phyloP scores from a whole-genome alignment of 129 eudicot genomes.

The Kitagawia praeruptora region DNA sequence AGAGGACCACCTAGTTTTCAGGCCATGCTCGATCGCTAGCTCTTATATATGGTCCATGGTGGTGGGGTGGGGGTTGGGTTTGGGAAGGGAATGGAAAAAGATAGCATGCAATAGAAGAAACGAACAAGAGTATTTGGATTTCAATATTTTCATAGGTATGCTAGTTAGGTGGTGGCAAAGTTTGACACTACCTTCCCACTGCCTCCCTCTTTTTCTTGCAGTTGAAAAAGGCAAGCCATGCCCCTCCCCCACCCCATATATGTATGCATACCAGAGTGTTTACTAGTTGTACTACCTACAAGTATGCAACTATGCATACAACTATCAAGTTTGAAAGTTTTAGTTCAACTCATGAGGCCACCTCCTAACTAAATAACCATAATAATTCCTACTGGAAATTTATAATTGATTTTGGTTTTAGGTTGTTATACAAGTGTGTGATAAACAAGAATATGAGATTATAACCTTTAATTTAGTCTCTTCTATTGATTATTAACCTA shows the following conservation, averaged over 20 bases:
- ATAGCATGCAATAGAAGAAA: background rate
- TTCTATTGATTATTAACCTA: too few relatives aligned
- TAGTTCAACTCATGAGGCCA: background rate
- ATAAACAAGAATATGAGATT: too few relatives aligned
- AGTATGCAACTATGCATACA: background rate
- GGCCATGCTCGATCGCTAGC: background rate
- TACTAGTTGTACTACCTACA: background rate
- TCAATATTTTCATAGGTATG: background rate
- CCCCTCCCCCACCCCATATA: background rate
- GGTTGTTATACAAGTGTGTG: too few relatives aligned
- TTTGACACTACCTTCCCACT: background rate
- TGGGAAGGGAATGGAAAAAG: slow-evolving; percentile 5
- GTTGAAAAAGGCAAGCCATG: slow-evolving; percentile 8
- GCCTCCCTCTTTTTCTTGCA: slow-evolving; percentile 4
- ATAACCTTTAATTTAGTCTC: too few relatives aligned
- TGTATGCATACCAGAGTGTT: background rate
- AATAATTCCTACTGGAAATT: too few relatives aligned
- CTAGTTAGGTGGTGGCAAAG: slow-evolving; percentile 6
- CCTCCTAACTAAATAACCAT: background rate
- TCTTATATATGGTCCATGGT: slow-evolving; percentile 1
- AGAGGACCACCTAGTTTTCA: slow-evolving; percentile 20
- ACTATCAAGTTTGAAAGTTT: background rate
- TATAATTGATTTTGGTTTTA: too few relatives aligned
- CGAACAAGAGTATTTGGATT: background rate
- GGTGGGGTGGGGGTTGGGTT: background rate